Percentiles rank a stretch among this genome's conserved stretches.
These are phyloP conservation scores for Aureobasidium sp. DNA, from an alignment of 2,329 filamentous ascomycete species.

Conservation along the genomic window DNA sequence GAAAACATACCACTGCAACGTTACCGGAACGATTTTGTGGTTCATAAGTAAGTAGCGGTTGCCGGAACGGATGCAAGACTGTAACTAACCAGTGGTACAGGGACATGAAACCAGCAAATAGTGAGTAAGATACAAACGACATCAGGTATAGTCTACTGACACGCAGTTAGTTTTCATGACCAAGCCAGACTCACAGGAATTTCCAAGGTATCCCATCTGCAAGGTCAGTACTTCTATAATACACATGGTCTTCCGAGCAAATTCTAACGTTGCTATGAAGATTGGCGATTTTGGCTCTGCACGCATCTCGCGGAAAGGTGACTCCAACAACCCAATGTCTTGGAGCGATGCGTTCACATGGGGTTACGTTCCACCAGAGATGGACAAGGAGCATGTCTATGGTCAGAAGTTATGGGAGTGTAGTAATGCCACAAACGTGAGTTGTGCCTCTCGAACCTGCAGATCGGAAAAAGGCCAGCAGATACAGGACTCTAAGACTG, in stretches of 20 bases:
- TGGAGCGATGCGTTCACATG: background rate
- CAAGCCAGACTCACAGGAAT: background rate
- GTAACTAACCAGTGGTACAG: background rate
- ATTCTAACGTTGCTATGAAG: background rate
- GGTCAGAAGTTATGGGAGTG: background rate
- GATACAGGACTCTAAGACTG: too few species aligned
- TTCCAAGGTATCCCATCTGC: background rate
- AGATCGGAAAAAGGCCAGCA: too few species aligned
- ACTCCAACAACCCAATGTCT: background rate
- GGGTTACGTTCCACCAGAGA: background rate
- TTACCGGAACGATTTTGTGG: background rate
- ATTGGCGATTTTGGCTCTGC: slow-evolving; percentile 7
- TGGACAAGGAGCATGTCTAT: background rate
- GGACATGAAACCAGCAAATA: slow-evolving; percentile 4
- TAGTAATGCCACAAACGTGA: slow-evolving; percentile 1
- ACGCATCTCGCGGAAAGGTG: background rate
- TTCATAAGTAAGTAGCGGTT: background rate
- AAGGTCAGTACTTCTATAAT: background rate
- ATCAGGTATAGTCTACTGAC: background rate
- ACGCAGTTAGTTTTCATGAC: background rate
- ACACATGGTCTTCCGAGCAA: background rate
- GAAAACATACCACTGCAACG: background rate
- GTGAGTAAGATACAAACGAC: background rate
- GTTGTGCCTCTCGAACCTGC: background rate
- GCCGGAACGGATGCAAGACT: too few species aligned